Conservation (phyloP, 1,284 basidiomycete genomes). For the Malassezia furfur region DNA sequence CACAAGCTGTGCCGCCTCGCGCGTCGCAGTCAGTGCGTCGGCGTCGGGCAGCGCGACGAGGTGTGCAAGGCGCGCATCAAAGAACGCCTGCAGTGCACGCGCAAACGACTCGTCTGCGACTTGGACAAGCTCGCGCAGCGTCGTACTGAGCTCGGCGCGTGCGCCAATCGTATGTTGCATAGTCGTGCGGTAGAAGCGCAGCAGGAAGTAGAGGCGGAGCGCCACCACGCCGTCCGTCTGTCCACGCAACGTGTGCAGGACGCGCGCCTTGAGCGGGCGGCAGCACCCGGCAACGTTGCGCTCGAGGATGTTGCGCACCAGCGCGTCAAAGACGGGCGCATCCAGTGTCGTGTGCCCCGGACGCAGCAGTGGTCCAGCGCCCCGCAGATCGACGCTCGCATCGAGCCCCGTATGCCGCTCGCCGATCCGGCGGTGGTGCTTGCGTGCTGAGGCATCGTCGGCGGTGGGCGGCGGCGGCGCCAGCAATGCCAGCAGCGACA, state of each 20-base stretch:
- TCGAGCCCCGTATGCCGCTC: conserved; percentile 1
- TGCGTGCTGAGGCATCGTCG: conserved; percentile 15
- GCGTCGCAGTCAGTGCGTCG: background rate
- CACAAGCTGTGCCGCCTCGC: background rate
- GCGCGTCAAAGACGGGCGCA: conserved; percentile 8
- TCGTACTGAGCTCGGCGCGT: conserved; percentile 64
- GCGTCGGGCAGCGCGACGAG: conserved; percentile 3
- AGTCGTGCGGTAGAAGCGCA: conserved; percentile 85
- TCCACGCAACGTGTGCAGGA: conserved; percentile 80
- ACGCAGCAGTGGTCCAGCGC: conserved; percentile 10
- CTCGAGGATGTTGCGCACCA: conserved; percentile 68
- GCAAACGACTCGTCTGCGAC: conserved; percentile 26
- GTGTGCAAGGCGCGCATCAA: background rate
- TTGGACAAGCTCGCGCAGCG: conserved; percentile 59
- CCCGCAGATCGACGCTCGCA: conserved; percentile 23
- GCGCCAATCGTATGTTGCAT: conserved; percentile 84
- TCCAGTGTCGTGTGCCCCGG: background rate
- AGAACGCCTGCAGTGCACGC: conserved; percentile 25
- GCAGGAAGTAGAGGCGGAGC: conserved; percentile 83
- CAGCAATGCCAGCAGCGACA: conserved; percentile 22
- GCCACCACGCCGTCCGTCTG: conserved; percentile 85
- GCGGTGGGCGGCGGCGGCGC: background rate
- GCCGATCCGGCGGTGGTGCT: conserved; percentile 3
- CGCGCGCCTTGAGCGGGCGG: conserved; percentile 66
- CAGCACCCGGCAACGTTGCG: conserved; percentile 72